Percentiles rank a stretch among this genome's conserved stretches.
Evolutionary conservation across 164 flowering plant genomes (phyloP).

Genomic region (Aristolochia californica): DNA sequence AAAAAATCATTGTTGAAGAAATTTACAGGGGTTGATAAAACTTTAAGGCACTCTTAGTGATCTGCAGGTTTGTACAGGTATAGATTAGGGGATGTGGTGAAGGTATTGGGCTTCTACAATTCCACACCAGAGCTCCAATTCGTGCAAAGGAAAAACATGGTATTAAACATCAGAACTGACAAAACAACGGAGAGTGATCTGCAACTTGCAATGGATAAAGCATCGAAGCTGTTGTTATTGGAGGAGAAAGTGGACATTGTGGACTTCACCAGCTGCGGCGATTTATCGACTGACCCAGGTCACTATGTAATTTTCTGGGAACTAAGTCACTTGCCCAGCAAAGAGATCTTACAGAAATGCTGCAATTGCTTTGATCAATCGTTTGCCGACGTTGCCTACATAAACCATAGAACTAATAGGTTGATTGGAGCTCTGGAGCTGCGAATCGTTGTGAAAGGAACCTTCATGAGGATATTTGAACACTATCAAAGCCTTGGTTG

Average conservation of each 20-base stretch:
- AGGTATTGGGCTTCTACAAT: conserved; percentile 75
- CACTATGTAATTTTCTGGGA: conserved; percentile 90
- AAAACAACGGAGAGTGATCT: conserved; percentile 92
- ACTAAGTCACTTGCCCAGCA: conserved; percentile 40
- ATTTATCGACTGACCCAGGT: conserved; percentile 54
- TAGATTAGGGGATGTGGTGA: conserved; percentile 79
- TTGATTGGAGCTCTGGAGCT: conserved; percentile 77
- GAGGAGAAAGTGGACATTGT: conserved; percentile 53
- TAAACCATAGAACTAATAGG: conserved; percentile 49
- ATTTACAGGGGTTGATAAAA: too few relatives aligned
- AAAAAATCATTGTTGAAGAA: too few relatives aligned
- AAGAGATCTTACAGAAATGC: conserved; percentile 46
- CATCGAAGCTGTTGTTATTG: conserved; percentile 29
- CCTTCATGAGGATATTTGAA: conserved; percentile 60
- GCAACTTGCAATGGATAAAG: conserved; percentile 67
- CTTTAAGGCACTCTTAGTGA: not conserved
- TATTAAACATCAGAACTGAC: conserved; percentile 82
- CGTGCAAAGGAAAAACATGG: conserved; percentile 59
- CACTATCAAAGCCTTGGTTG: conserved; percentile 51
- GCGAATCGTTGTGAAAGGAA: conserved; percentile 49
- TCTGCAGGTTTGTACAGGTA: conserved; percentile 86
- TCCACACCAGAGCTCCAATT: conserved; percentile 74
- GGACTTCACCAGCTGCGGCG: conserved; percentile 70
- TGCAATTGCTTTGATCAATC: conserved; percentile 65
- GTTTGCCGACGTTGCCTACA: conserved; percentile 70